A percentile compares a stretch with the other conserved stretches of the same genome.
These are phyloP conservation scores for Anastatica hierochuntica DNA, from an alignment of 345 rosid species.

Conservation along the genomic window DNA sequence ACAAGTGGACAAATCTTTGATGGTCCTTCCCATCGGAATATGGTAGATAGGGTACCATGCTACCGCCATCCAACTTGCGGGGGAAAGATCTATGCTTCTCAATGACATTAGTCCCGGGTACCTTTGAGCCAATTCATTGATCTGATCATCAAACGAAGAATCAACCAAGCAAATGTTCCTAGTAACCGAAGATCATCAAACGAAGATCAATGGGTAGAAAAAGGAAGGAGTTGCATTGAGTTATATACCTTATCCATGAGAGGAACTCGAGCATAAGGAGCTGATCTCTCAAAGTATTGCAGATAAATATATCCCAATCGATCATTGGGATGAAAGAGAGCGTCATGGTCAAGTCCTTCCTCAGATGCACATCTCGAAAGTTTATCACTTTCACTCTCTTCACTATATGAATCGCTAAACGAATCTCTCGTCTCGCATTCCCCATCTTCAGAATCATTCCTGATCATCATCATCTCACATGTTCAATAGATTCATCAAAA, in stretches of 20 bases:
- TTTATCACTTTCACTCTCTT: no score
- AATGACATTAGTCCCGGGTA: slow-evolving; percentile 67
- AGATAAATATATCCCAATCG: slow-evolving; percentile 64
- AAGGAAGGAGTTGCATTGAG: no score
- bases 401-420: no score
- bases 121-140: slow-evolving; percentile 35
- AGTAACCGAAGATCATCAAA: no score
- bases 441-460: no score
- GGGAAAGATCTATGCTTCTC: slow-evolving; percentile 91
- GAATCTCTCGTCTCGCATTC: no score
- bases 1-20: slow-evolving; percentile 88
- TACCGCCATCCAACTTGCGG: slow-evolving; percentile 99
- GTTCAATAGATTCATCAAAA: no score
- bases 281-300: slow-evolving; percentile 75
- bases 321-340: slow-evolving; percentile 48
- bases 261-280: slow-evolving; percentile 89
- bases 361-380: slow-evolving; percentile 38
- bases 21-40: slow-evolving; percentile 92
- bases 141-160: no score
- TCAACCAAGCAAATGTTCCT: no score
- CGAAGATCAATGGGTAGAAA: no score
- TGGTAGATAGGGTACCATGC: slow-evolving; percentile 84
- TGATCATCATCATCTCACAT: no score
- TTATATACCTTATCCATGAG: slow-evolving; percentile 87
- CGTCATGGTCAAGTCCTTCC: slow-evolving; percentile 77